These are phyloP conservation scores for Colletotrichum lupini DNA, from an alignment of 2,329 filamentous ascomycete species.

Conservation along the genomic window DNA sequence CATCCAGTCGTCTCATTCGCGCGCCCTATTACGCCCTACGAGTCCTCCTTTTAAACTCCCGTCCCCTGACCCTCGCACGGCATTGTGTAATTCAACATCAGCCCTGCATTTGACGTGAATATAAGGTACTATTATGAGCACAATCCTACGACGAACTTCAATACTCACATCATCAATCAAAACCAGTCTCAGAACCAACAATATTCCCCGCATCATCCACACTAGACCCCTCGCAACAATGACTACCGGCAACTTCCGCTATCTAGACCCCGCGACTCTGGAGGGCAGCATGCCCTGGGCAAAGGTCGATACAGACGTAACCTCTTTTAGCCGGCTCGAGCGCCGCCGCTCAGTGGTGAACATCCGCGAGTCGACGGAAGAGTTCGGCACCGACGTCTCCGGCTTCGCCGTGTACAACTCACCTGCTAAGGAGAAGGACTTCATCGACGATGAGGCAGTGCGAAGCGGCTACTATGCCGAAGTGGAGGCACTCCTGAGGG, in stretches of 20 bases:
- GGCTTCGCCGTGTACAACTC: constrained; percentile 67
- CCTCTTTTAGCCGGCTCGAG: constrained; percentile 61
- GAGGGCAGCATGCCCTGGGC: constrained; percentile 66
- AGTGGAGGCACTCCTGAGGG: constrained; percentile 66
- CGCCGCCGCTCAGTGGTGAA: constrained; percentile 62
- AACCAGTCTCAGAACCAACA: neutral
- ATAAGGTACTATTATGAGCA: constrained; percentile 1
- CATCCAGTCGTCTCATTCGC: neutral
- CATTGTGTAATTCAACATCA: neutral
- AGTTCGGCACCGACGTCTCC: constrained; percentile 66
- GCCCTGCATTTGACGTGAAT: neutral
- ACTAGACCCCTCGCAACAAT: constrained; percentile 49
- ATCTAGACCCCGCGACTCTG: constrained; percentile 67
- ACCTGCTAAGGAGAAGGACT: constrained; percentile 64
- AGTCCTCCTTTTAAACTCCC: neutral
- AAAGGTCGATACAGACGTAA: constrained; percentile 71
- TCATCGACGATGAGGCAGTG: constrained; percentile 66
- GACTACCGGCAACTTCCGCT: constrained; percentile 69
- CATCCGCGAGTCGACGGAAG: constrained; percentile 60
- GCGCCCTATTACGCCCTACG: neutral
- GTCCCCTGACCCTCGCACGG: neutral
- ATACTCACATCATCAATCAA: neutral
- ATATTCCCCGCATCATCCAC: neutral
- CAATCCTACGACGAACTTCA: constrained; percentile 7
- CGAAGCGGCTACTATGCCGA: constrained; percentile 70